A percentile compares a stretch with the other conserved stretches of the same genome.
These are phyloP conservation scores for Elongisporangium anandrum DNA, from an alignment of 352 stramenopile genomes.

Conservation along the genomic window DNA sequence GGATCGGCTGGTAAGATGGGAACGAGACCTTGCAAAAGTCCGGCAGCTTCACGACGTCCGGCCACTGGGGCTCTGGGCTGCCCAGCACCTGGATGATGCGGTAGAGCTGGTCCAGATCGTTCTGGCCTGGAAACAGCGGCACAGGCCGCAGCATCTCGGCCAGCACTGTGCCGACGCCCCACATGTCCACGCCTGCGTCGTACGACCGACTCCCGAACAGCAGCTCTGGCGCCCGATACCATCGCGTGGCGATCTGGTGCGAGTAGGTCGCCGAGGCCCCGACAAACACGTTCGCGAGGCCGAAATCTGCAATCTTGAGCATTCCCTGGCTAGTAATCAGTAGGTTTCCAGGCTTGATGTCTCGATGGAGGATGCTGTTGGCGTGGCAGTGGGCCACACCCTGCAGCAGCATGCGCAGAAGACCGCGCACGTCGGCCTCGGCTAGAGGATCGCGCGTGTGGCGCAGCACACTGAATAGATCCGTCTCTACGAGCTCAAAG, in stretches of 20 bases:
- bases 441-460: conserved; percentile 29
- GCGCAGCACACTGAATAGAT: conserved; percentile 59
- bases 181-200: conserved; percentile 64
- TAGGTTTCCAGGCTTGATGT: conserved; percentile 74
- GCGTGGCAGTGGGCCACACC: conserved; percentile 59
- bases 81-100: conserved; percentile 67
- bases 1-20: conserved; percentile 41
- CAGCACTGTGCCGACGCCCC: conserved; percentile 60
- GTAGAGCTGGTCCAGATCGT: conserved; percentile 80
- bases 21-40: conserved; percentile 75
- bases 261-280: conserved; percentile 36
- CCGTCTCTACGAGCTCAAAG: conserved; percentile 64
- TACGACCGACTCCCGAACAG: conserved; percentile 71
- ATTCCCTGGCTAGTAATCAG: conserved; percentile 43
- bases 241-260: conserved; percentile 76
- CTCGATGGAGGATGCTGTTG: conserved; percentile 61
- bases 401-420: conserved; percentile 68
- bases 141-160: conserved; percentile 56
- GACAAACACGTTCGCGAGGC: conserved; percentile 65
- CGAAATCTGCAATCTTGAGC: conserved; percentile 79
- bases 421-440: conserved; percentile 34
- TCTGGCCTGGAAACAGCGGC: conserved; percentile 74
- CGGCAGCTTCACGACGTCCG: conserved; percentile 38
- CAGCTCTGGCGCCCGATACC: conserved; percentile 79
- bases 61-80: conserved; percentile 48